Evolutionary conservation across 2,329 filamentous ascomycete genomes (phyloP).

Genomic region (Botrytis hyacinthi): DNA sequence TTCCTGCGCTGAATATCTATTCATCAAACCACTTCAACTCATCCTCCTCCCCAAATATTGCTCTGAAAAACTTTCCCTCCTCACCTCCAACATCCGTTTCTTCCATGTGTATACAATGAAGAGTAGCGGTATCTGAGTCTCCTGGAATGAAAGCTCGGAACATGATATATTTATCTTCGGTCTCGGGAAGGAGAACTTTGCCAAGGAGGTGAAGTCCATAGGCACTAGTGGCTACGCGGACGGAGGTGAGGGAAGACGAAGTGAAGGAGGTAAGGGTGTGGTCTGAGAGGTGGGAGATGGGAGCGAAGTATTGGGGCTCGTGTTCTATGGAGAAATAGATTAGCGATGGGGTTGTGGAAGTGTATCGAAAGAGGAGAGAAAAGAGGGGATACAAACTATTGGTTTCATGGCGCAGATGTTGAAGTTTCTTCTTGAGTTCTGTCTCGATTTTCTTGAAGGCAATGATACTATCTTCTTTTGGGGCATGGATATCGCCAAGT

Average conservation of each 20-base stretch:
- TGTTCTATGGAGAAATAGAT: conserved; percentile 44
- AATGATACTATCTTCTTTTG: conserved; percentile 52
- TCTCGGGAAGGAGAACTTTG: conserved; percentile 48
- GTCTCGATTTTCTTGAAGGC: conserved; percentile 49
- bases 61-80: conserved; percentile 44
- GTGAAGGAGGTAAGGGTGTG: conserved; percentile 36
- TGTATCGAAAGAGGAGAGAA: neutral
- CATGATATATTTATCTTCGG: conserved; percentile 46
- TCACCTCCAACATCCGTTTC: conserved; percentile 46
- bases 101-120: conserved; percentile 48
- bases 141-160: conserved; percentile 49
- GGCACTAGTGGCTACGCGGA: conserved; percentile 47
- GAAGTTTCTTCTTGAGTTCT: conserved; percentile 52
- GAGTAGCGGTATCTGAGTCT: conserved; percentile 40
- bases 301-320: conserved; percentile 55
- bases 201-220: conserved; percentile 52
- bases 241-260: conserved; percentile 44
- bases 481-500: conserved; percentile 42
- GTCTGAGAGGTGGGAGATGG: conserved; percentile 40
- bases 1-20: conserved; percentile 18
- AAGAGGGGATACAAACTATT: conserved; percentile 41
- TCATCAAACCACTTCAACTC: conserved; percentile 55
- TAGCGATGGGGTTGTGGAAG: neutral
- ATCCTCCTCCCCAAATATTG: conserved; percentile 49
- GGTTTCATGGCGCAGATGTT: conserved; percentile 49